These are phyloP conservation scores for Pseudohyphozyma bogoriensis DNA, from an alignment of 768 basidiomycete genomes.

Conservation along the genomic window DNA sequence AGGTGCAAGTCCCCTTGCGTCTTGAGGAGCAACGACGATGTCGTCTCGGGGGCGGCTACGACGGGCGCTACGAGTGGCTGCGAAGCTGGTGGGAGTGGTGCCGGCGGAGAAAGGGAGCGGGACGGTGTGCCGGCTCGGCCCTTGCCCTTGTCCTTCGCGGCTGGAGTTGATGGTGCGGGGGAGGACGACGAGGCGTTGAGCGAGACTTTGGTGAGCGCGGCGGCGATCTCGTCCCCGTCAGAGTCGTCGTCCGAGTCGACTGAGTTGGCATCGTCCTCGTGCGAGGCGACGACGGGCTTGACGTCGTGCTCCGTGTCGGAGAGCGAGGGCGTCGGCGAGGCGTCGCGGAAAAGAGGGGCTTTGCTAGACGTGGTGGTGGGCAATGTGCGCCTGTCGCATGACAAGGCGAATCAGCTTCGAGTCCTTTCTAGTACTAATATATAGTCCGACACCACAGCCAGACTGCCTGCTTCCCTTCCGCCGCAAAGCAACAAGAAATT, in stretches of 20 bases:
- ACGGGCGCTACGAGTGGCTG: no score
- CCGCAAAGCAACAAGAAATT: no score
- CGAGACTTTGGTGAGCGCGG: constrained; percentile 21
- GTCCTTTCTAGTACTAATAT: no score
- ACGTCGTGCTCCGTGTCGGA: constrained; percentile 5
- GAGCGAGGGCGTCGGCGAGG: constrained; percentile 4
- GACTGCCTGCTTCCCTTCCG: no score
- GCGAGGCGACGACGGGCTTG: neutral
- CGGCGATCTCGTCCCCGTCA: constrained; percentile 28
- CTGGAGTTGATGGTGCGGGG: neutral
- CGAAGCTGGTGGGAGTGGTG: no score
- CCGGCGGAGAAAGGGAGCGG: constrained; percentile 1
- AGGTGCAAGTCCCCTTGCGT: constrained; percentile 39
- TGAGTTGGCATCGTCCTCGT: neutral
- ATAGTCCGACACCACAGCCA: no score
- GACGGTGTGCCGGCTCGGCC: neutral
- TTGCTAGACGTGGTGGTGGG: constrained; percentile 3
- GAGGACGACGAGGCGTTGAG: constrained; percentile 1
- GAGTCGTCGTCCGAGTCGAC: neutral
- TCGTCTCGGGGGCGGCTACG: constrained; percentile 10
- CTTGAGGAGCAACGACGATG: constrained; percentile 26
- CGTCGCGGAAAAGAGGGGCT: constrained; percentile 28
- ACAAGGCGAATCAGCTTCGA: constrained; percentile 31
- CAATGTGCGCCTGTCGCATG: constrained; percentile 8
- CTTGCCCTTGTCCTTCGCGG: constrained; percentile 13